Evolutionary conservation across 2,329 filamentous ascomycete species (phyloP).

Genomic region (Fusarium subglutinans): DNA sequence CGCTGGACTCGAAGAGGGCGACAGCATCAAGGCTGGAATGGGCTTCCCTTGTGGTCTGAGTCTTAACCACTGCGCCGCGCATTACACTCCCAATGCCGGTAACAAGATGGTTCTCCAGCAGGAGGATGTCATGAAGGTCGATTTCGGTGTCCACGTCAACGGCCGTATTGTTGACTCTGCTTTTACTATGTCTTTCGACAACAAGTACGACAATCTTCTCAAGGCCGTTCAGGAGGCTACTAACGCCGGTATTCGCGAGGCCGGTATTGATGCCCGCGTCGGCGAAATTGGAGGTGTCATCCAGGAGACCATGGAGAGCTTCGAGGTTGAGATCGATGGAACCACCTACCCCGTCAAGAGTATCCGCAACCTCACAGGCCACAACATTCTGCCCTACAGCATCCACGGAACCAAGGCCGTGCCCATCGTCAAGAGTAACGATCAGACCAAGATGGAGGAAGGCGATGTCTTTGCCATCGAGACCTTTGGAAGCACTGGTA

Average conservation of each 20-base stretch:
- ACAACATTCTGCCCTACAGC: slow-evolving; percentile 87
- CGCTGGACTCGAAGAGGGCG: slow-evolving; percentile 78
- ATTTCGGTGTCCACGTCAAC: slow-evolving; percentile 84
- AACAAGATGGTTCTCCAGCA: slow-evolving; percentile 79
- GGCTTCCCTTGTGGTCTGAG: slow-evolving; percentile 88
- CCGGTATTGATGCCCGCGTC: slow-evolving; percentile 90
- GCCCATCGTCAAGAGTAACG: slow-evolving; percentile 88
- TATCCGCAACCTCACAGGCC: slow-evolving; percentile 87
- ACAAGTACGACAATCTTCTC: slow-evolving; percentile 78
- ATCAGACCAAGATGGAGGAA: slow-evolving; percentile 97
- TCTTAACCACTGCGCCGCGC: slow-evolving; percentile 85
- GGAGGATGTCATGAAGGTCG: slow-evolving; percentile 83
- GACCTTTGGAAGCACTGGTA: slow-evolving; percentile 93
- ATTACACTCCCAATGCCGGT: slow-evolving; percentile 87
- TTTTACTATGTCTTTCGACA: slow-evolving; percentile 81
- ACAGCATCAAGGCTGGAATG: slow-evolving; percentile 81
- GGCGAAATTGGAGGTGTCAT: slow-evolving; percentile 85
- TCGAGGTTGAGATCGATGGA: slow-evolving; percentile 85
- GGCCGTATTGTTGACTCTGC: slow-evolving; percentile 84
- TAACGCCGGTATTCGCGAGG: slow-evolving; percentile 84
- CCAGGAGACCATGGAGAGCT: slow-evolving; percentile 93
- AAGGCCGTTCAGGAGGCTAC: slow-evolving; percentile 79
- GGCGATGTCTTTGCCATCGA: slow-evolving; percentile 95
- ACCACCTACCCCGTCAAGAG: slow-evolving; percentile 82
- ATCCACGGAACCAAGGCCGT: slow-evolving; percentile 95